Conservation (phyloP, 2,329 filamentous ascomycete species). For the Zymoseptoria ardabiliae region DNA sequence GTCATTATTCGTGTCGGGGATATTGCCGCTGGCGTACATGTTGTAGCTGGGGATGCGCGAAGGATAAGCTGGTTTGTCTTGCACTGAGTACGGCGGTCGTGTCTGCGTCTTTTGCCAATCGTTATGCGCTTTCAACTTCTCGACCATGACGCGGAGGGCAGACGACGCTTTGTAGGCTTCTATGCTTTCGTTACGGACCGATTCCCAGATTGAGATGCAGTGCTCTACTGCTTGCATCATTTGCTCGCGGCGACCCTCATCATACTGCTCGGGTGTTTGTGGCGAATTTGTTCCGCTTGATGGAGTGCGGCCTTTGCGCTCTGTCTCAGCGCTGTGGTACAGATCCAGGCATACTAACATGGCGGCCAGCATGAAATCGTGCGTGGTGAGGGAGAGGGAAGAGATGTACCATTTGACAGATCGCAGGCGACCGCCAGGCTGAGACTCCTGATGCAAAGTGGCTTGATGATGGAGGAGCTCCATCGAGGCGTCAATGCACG, state of each 20-base stretch:
- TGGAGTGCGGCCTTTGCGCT: slow-evolving; percentile 31
- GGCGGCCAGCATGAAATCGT: slow-evolving; percentile 78
- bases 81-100: slow-evolving; percentile 4
- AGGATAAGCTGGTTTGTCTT: slow-evolving; percentile 1
- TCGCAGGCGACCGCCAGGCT: slow-evolving; percentile 62
- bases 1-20: slow-evolving; percentile 40
- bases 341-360: slow-evolving; percentile 80
- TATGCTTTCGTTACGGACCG: slow-evolving; percentile 67
- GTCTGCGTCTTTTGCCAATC: slow-evolving; percentile 3
- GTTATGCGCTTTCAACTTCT: slow-evolving; percentile 58
- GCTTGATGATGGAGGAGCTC: slow-evolving; percentile 71
- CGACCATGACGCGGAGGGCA: slow-evolving; percentile 75
- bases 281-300: slow-evolving; percentile 17
- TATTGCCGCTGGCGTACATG: slow-evolving; percentile 27
- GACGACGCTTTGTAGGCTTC: slow-evolving; percentile 83
- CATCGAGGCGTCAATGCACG: slow-evolving; percentile 80
- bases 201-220: slow-evolving; percentile 72
- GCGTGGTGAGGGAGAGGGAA: slow-evolving; percentile 69
- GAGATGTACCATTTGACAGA: slow-evolving; percentile 70
- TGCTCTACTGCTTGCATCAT: slow-evolving; percentile 71
- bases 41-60: slow-evolving; percentile 18
- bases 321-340: slow-evolving; percentile 55
- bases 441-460: slow-evolving; percentile 66
- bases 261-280: slow-evolving; percentile 33
- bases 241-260: slow-evolving; percentile 50